Base-by-base conservation (phyloP, 148 eudicot species). In the Amaranthus hypochondriacus region DNA sequence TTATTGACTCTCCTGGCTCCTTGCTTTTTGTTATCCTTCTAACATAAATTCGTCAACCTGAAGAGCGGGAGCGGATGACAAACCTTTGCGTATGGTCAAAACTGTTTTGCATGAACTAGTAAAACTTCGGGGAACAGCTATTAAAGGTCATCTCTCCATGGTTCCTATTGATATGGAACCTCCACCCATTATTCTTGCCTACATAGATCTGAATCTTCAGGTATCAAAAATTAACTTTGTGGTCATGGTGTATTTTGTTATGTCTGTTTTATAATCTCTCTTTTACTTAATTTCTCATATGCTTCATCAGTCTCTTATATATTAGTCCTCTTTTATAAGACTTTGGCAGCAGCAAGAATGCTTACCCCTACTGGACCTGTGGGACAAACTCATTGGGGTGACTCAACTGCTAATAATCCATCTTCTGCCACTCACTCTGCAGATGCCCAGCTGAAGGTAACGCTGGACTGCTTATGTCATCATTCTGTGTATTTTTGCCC, bases 41-140 rank as follows among this genome's bases (percentile, higher is more conserved):
- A 42, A 48, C 10, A 11, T 46, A 12, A 68, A 50, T 66, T 12
- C 60, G 65, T 62, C 15, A 46, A 73, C 65, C 55, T 50, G 46
- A 76, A 94, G 99, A 83, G 99, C 99, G 61, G 97, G 99, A 75
- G 96, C 99, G 66, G 99, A 96, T 87, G 99, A 96, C 78, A 96
- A 92, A 53, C 97, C 99, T 39, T 82, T 96, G 79, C 97, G 97
- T 47, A 96, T 96, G 97, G 99, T 92, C 15, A 96, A 92, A 90
- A 96, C 99, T 63, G 97, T 92, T 76, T 82, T 96, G 73, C 99
- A 92, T 81, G 97, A 96, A 84, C 99, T 96, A 69, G 99, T 96
- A 56, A 96, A 96, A 89, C 92, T 96, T 66, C 92, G 92, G 60
- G 96, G 97, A 66, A 96, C 99, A 76, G 92, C 99, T 72, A 90